Percentiles rank a stretch among this genome's conserved stretches.
Conservation (phyloP, 1,284 basidiomycete species). For the Tylopilus sp. region DNA sequence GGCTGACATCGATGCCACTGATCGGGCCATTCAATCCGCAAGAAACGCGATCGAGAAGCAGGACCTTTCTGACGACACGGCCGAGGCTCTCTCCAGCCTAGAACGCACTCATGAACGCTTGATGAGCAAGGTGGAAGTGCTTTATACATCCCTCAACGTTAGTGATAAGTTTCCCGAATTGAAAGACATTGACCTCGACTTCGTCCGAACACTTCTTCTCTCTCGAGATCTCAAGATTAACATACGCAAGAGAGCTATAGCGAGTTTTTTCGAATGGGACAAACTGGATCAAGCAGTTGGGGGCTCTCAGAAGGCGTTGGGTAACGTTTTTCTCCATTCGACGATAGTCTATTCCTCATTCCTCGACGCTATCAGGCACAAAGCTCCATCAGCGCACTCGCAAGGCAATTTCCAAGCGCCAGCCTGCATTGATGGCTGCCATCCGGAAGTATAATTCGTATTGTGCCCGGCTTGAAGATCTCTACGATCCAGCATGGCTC, state of each 20-base stretch:
- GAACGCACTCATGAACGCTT: constrained; percentile 29
- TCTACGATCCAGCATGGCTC: neutral
- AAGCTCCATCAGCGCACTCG: constrained; percentile 19
- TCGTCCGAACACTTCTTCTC: constrained; percentile 45
- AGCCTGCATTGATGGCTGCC: constrained; percentile 11
- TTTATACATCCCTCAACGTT: constrained; percentile 51
- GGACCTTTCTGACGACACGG: neutral
- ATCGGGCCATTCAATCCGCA: constrained; percentile 32
- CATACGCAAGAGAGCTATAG: constrained; percentile 47
- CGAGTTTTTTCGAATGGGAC: constrained; percentile 53
- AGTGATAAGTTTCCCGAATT: constrained; percentile 46
- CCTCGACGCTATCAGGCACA: neutral
- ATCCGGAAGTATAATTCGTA: constrained; percentile 22
- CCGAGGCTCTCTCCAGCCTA: constrained; percentile 27
- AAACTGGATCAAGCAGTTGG: constrained; percentile 48
- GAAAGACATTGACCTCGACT: constrained; percentile 40
- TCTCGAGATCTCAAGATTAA: constrained; percentile 52
- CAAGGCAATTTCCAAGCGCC: constrained; percentile 14
- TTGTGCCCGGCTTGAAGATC: constrained; percentile 1
- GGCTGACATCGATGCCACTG: constrained; percentile 43
- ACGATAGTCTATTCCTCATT: neutral
- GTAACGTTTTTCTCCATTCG: constrained; percentile 39
- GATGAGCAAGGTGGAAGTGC: constrained; percentile 36
- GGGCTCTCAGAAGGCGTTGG: constrained; percentile 46
- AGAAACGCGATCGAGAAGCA: neutral